phyloP scores from a whole-genome alignment of 2,329 filamentous ascomycete species.

The Boeremia exigua region DNA sequence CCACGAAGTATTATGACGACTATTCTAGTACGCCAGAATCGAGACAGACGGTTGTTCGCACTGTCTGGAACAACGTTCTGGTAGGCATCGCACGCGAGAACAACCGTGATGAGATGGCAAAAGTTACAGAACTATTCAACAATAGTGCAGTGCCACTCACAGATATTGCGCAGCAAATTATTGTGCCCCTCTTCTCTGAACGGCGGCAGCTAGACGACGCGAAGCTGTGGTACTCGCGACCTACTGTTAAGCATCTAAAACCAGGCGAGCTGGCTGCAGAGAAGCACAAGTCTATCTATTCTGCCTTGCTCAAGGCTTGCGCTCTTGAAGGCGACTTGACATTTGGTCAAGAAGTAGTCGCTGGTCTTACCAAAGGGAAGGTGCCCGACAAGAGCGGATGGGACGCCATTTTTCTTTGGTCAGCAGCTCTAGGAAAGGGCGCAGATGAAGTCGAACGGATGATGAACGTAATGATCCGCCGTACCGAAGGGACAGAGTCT shows the following conservation, averaged over 20 bases:
- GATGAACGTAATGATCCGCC: conserved; percentile 69
- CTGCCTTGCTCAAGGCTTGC: conserved; percentile 66
- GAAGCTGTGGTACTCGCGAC: conserved; percentile 70
- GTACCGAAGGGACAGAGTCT: conserved; percentile 54
- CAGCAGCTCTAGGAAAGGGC: conserved; percentile 72
- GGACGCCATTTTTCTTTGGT: conserved; percentile 78
- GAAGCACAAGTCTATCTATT: conserved; percentile 50
- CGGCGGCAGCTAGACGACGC: conserved; percentile 65
- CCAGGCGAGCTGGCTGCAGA: background rate
- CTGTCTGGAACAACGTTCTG: conserved; percentile 54
- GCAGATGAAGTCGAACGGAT: conserved; percentile 76
- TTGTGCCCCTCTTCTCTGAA: conserved; percentile 69
- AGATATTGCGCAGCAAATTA: conserved; percentile 51
- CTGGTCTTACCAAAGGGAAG: conserved; percentile 42
- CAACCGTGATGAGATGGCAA: conserved; percentile 63
- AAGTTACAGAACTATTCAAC: conserved; percentile 61
- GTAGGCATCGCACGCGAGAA: conserved; percentile 68
- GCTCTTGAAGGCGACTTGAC: conserved; percentile 36
- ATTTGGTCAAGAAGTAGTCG: conserved; percentile 52
- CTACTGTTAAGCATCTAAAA: conserved; percentile 47
- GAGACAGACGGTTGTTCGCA: background rate
- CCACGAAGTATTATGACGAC: conserved; percentile 15
- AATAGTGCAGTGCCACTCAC: conserved; percentile 48
- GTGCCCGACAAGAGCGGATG: conserved; percentile 61
- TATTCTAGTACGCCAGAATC: conserved; percentile 7